Base-by-base conservation (phyloP, 1,284 basidiomycete species). In the Coniferiporia weirii region DNA sequence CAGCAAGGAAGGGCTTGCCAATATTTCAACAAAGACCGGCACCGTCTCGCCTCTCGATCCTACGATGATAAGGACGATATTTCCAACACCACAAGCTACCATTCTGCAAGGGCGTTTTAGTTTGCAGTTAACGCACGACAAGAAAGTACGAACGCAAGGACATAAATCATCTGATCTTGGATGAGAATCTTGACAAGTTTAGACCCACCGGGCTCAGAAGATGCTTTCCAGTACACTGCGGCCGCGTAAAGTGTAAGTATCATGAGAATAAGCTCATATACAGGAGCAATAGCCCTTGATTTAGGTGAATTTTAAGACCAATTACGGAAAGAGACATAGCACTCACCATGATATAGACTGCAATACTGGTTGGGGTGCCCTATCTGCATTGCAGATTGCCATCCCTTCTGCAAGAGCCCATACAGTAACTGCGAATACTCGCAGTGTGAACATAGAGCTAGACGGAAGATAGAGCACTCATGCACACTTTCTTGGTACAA, bases 131-230 rank as follows among this genome's bases (percentile, higher is more conserved):
- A 10, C n/a, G 1, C 19, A 19, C 35, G 27, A 19, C 22, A 19
- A 40, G 19, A 20, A 10, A 7, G 15, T n/a, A 20, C 56, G 20
- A 43, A 57, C 56, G 45, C 32, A 32, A 38, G n/a, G 38, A 52
- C 51, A 32, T 57, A 52, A 35, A 52, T 12, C 17, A 52, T 17
- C 40, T 57, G 56, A 36, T 57, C 56, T 32, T 45, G 19, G 20
- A 57, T 46, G 50, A 57, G 38, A 12, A 57, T 49, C 15, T 46
- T 38, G 13, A 57, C 43, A 19, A 57, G 50, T n/a, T 46, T 8
- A 17, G 40, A 57, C 4, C 56, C 49, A 2, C 38, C 22, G 40
- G 52, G 22, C n/a, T 48, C 56, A 36, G 20, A 10, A 12, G 44
- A 17, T 20, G 20, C n/a, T 36, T 35, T 57, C 56, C 56, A 57